These are phyloP conservation scores for Dinochytrium kinnereticum DNA, from an alignment of 371 early-diverging fungal species.

Conservation along the genomic window DNA sequence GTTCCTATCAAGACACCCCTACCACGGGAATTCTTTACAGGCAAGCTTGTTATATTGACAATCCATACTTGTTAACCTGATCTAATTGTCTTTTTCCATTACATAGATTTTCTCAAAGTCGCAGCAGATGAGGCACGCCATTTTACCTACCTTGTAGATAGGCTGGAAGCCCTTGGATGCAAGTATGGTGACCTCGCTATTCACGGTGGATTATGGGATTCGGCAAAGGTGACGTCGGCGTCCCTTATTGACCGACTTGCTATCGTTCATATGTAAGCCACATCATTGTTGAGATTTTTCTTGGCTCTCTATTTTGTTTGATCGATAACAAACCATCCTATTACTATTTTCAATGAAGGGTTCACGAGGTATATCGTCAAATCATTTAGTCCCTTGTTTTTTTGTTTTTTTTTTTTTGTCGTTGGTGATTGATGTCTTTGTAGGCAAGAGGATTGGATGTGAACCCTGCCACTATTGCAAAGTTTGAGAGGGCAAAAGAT, in stretches of 20 bases:
- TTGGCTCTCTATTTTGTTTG: not conserved
- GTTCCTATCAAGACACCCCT: not conserved
- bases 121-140: conserved; percentile 64
- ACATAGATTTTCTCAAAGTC: conserved; percentile 61
- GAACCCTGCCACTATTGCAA: conserved; percentile 61
- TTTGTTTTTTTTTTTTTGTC: not conserved
- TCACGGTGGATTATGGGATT: conserved; percentile 66
- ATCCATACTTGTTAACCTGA: conserved; percentile 26
- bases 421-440: not conserved
- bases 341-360: conserved; percentile 34
- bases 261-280: conserved; percentile 58
- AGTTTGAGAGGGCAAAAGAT: conserved; percentile 58
- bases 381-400: too few relatives aligned
- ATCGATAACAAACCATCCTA: too few relatives aligned
- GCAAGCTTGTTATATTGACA: conserved; percentile 1
- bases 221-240: conserved; percentile 54
- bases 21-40: conserved; percentile 10
- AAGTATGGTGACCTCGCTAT: conserved; percentile 58
- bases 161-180: conserved; percentile 55
- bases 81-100: not conserved
- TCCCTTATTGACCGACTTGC: conserved; percentile 56
- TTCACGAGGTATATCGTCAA: conserved; percentile 47
- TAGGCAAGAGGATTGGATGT: conserved; percentile 65
- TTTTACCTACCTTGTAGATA: conserved; percentile 53
- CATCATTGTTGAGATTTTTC: not conserved